Evolutionary conservation across 2,329 filamentous ascomycete species (phyloP), one percentile per base, ranked within the genome.

Genomic region (Sodiomyces alkalinus): DNA sequence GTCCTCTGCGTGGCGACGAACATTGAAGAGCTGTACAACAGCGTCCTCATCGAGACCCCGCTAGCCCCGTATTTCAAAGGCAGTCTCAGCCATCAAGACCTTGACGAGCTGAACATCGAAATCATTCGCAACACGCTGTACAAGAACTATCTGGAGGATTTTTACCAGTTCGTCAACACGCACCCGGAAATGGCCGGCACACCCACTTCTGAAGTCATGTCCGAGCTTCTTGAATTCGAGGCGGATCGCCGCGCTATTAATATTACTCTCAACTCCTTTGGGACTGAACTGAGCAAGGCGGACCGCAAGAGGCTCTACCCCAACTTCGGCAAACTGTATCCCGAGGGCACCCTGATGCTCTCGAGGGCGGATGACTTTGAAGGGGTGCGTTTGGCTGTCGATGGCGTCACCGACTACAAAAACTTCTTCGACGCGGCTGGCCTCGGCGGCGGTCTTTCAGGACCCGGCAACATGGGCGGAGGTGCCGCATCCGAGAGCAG

Each of bases 91-190:
- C 86, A 94, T 54, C 85, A 94, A 53, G 90, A 98, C 51, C 68
- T 98, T 27, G 90, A 98, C 56, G 92, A 98, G 62, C 66, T 98
- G 46, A 98, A 98, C 60, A 98, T 98, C 45, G 90, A 98, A 60
- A 98, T 98, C 53, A 81, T 98, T 33, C 79, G 92, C 39, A 98
- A 98, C 58, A 98, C 86, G 1, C 65, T 98, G 19, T 98, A 96
- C 67, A 98, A 98, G 69, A 96, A 96, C 64, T 98, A 98, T 51
- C 70, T 98, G 6, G 90, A 98, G 52, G 90, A 96, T 51, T 98
- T 98, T 54, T 74, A 96, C 61, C 69, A 80, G 39, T 98, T 94
- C 52, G 80, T 96, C 56, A 93, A 87, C 57, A 80, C 76, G 7
- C 72, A 93, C 47, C 64, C 85, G 0, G 87, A 92, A 22, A 79